Evolutionary conservation across 1,284 basidiomycete species (phyloP), one percentile per base, ranked within the genome.

Genomic region (Acaromyces ingoldii): DNA sequence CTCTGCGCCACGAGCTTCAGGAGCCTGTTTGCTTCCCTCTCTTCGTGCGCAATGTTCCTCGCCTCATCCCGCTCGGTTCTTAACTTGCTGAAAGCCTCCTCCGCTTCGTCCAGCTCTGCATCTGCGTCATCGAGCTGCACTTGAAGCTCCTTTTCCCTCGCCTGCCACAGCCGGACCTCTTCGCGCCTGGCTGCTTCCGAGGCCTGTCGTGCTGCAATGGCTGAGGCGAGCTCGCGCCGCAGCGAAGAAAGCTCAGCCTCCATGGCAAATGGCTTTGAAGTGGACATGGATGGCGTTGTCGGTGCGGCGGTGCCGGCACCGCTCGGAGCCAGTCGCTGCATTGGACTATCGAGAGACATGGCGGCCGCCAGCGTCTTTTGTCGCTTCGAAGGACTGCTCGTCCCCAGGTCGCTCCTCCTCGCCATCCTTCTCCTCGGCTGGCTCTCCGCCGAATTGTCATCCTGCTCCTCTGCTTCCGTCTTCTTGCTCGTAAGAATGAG

Each of bases 401-500:
- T 50, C 15, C 52, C 52, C 17, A 49, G 29, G 13, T 54, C 52
- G 33, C 36, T 51, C 33, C 17, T 25, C 7, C 52, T 24, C 24
- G 25, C 17, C 15, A 9, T 19, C 25, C 17, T 26, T 24, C 25
- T 43, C 33, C 9, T 15, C 29, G 33, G 28, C 51, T 15, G 25
- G 11, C 1, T 22, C 41, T 9, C 29, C 22, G 42, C 17, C 9
- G 43, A 33, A 19, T n/a, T 6, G 17, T 34, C 34, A 11, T 36
- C 21, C 24, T 49, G 42, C 4, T 39, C 39, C 10, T 61, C 56
- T 3, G 57, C 49, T 2, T 65, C 65, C 0, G 72, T 63, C 30
- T 52, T 60, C 31, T 65, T 58, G 44, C 62, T 63, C 10, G 71
- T 54, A 28, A 74, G 52, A 31, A 72, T 71, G 34, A 74, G 63